Percentiles rank a stretch among this genome's conserved stretches.
Conservation (phyloP, 2,329 filamentous ascomycete species). For the Ceratocystis ficicola region DNA sequence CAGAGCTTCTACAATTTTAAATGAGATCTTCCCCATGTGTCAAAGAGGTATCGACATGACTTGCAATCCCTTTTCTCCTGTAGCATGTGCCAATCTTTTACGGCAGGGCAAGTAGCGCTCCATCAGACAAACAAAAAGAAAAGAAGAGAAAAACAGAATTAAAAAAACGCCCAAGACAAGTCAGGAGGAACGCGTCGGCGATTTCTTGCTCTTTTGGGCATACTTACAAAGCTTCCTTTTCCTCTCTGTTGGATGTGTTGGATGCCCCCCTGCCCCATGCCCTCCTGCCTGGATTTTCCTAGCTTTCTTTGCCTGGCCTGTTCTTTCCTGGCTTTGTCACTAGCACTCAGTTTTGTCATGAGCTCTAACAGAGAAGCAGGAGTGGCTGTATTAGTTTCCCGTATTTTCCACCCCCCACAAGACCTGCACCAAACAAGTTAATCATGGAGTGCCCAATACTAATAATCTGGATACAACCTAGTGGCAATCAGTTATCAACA, state of each 20-base stretch:
- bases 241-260: neutral
- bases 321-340: neutral
- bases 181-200: neutral
- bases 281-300: neutral
- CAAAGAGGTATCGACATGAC: too few species aligned
- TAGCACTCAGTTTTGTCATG: neutral
- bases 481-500: slow-evolving; percentile 5
- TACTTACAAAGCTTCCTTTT: neutral
- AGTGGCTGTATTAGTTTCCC: neutral
- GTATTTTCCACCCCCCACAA: neutral
- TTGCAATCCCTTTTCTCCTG: neutral
- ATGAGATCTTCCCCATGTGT: too few species aligned
- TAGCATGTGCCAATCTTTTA: neutral
- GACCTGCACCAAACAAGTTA: slow-evolving; percentile 6
- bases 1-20: too few species aligned
- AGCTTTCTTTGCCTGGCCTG: neutral
- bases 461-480: slow-evolving; percentile 12
- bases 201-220: neutral
- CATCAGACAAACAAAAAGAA: neutral
- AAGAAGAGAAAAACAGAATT: neutral
- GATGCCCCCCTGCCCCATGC: neutral
- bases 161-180: slow-evolving; percentile 3
- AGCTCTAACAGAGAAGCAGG: neutral
- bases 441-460: slow-evolving; percentile 5
- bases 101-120: neutral